Base-by-base conservation (phyloP, 192 early-diverging fungal genomes). In the Coemansia umbellata region DNA sequence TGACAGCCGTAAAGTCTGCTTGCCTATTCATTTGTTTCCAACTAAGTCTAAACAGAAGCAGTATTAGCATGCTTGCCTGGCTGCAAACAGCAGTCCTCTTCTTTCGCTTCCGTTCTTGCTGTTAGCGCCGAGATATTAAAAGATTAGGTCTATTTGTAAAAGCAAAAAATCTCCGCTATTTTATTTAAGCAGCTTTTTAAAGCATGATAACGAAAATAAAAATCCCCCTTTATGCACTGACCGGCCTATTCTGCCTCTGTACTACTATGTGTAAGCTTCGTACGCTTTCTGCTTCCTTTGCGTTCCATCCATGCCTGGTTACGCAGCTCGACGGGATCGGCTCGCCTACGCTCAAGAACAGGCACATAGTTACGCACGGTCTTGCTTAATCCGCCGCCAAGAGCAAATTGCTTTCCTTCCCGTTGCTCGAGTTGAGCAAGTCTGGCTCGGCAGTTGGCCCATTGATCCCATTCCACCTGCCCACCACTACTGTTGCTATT, bases 251-350 rank as follows among this genome's bases (percentile, higher is more conserved):
- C 61, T 9, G 31, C 30, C 9, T 17, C 31, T 28, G 21, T 48
- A 37, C 9, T 23, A 3, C 3, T n/a, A n/a, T 39, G 37, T 18
- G 28, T 6, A 7, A 43, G 37, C 30, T 50, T 58, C 13, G 40
- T 36, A 21, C 62, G 56, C 39, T 63, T 60, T 22, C 37, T 21
- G 8, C 31, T 37, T 30, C 58, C 68, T 53, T 67, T 78, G 37
- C 74, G 67, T 53, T 61, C 64, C 15, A 68, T 37, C 74, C 74
- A 78, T 24, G 52, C 47, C 37, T 54, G 55, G 53, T 78, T 78
- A 26, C 74, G 63, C 53, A 39, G 42, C 9, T 67, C 59, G 9
- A 72, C 74, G 6, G 63, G 63, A n/a, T 55, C 60, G 14, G 69
- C 69, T 11, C 69, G 48, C 37, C 44, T 59, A 39, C 74, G 63